These are phyloP conservation scores for Chytridium lagenaria DNA, from an alignment of 371 early-diverging fungal genomes.

Conservation along the genomic window DNA sequence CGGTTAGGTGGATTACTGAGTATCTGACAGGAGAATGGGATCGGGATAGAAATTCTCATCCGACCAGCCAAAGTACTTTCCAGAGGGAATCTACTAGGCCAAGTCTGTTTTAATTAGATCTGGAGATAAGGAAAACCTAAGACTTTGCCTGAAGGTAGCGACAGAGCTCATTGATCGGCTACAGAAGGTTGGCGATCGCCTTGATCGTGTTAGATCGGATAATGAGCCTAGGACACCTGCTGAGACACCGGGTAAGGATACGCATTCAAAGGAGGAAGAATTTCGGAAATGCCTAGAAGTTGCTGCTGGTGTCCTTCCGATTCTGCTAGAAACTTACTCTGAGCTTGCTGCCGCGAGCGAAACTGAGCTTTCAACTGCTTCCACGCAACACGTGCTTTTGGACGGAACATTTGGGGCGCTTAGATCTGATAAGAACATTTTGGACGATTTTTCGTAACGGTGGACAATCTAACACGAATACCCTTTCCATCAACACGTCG, in stretches of 20 bases:
- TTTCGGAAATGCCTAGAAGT: conserved; percentile 23
- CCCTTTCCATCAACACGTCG: neutral
- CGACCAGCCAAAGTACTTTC: conserved; percentile 22
- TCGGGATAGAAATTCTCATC: conserved; percentile 19
- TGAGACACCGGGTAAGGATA: conserved; percentile 8
- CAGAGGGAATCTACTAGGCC: neutral
- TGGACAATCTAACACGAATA: neutral
- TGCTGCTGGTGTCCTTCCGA: conserved; percentile 18
- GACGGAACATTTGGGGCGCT: neutral
- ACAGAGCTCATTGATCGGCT: conserved; percentile 63
- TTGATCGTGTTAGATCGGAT: conserved; percentile 51
- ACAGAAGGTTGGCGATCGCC: conserved; percentile 51
- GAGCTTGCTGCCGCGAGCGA: neutral
- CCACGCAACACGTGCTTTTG: neutral
- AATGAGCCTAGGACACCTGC: conserved; percentile 36
- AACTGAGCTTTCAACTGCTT: conserved; percentile 2
- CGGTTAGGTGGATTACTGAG: conserved; percentile 65
- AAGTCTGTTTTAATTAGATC: conserved; percentile 11
- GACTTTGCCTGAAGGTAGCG: conserved; percentile 61
- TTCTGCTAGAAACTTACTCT: conserved; percentile 20
- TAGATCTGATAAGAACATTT: neutral
- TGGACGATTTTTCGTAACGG: neutral
- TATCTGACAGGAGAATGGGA: conserved; percentile 62
- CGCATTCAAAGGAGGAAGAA: conserved; percentile 11
- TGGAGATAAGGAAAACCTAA: conserved; percentile 55